Conservation (phyloP, 768 basidiomycete species). For the Tephrocybe rancida region DNA sequence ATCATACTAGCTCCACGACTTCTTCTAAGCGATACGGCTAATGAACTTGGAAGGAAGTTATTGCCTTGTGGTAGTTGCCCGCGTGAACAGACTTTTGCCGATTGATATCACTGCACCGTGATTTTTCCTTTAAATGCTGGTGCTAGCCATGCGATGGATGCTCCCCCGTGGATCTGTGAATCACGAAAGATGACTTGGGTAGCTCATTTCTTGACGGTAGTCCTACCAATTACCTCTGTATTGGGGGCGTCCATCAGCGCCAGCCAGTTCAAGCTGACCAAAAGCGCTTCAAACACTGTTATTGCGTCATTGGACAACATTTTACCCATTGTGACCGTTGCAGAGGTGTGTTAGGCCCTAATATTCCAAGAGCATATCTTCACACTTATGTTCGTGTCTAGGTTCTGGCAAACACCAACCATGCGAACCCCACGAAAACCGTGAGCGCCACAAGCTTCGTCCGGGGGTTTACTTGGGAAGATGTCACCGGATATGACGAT, state of each 20-base stretch:
- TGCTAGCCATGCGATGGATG: too few species aligned
- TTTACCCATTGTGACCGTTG: conserved; percentile 12
- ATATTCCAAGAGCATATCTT: neutral
- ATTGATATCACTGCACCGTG: too few species aligned
- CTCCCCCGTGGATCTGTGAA: neutral
- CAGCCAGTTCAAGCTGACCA: conserved; percentile 38
- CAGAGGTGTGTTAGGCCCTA: conserved; percentile 3
- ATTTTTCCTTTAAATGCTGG: neutral
- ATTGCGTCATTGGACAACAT: conserved; percentile 11
- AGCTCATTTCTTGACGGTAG: neutral
- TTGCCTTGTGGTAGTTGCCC: too few species aligned
- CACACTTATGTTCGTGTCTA: neutral
- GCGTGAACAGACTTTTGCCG: too few species aligned
- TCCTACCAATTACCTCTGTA: neutral
- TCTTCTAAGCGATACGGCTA: too few species aligned
- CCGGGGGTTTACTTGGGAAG: conserved; percentile 15
- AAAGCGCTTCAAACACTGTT: conserved; percentile 9
- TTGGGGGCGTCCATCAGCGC: neutral
- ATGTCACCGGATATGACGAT: conserved; percentile 14
- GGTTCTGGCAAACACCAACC: conserved; percentile 13
- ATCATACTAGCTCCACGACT: too few species aligned
- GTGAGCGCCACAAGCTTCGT: conserved; percentile 10
- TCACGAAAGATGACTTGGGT: neutral
- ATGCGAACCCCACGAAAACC: conserved; percentile 10
- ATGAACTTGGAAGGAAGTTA: too few species aligned